Base-by-base conservation (phyloP, 2,329 filamentous ascomycete species). In the Kalaharituber pfeilii region DNA sequence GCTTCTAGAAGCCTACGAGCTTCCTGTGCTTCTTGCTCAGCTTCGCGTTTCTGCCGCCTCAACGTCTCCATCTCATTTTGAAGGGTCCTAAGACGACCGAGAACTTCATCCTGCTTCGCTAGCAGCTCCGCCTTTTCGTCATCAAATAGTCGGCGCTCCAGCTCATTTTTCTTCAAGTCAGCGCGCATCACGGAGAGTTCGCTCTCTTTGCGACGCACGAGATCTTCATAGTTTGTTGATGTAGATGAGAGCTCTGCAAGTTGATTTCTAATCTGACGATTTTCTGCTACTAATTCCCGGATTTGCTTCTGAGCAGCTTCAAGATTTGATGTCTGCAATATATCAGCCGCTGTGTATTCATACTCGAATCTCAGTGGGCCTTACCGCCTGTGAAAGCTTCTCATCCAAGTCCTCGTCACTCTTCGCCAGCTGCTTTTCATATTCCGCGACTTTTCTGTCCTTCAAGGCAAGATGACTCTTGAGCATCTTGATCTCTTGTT, bases 221-320 rank as follows among this genome's bases (percentile, higher is more conserved):
- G 77, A 63, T 96, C 89, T 68, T 98, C 91, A 61, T 94, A 96
- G 65, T 88, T 86, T 0, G 87, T 93, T 0, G 89, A 94, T 0
- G 89, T 95, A 50, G 86, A 81, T 0, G 91, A 91, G 18, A 98
- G 73, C 61, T 94, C 81, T 0, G 84, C 77, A 52, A 98, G 80
- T 64, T 95, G 87, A 62, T 87, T 79, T 53, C 93, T 82, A 49
- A 94, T 78, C 45, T 84, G 80, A 11, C 80, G 77, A 62, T 94
- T 93, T 65, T 98, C 89, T 4, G 82, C 79, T 1, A 80, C 68
- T 1, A 95, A 75, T 20, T 86, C 81, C 52, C 82, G 80, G 63
- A 94, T 80, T 60, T 86, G 81, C 56, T 79, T 75, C 66, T 81
- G 86, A 27, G 80, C 75, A 8, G 76, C 73, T 52, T 87, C 79